phyloP scores from a whole-genome alignment of 2,329 filamentous ascomycete species.

The Calonectria leucothoes region DNA sequence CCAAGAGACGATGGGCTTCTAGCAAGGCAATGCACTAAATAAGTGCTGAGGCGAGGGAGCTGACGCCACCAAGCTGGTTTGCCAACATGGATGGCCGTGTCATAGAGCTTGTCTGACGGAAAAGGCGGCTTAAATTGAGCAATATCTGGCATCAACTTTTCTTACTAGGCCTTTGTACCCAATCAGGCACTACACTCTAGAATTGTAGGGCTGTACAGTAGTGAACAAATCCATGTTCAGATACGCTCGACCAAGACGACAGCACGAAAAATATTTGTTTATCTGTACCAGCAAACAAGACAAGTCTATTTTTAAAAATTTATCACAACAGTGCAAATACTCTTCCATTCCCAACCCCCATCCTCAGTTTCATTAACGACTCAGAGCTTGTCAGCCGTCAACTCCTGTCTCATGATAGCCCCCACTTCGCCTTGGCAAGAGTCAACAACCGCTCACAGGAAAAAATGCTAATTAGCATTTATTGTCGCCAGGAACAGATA shows the following conservation, averaged over 20 bases:
- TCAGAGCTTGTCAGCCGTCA: background rate
- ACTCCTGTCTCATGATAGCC: background rate
- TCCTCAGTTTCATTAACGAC: background rate
- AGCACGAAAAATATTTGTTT: background rate
- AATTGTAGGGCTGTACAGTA: background rate
- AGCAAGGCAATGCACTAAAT: background rate
- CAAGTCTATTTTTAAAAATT: background rate
- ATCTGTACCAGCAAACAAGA: background rate
- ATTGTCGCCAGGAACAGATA: background rate
- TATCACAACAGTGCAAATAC: no score
- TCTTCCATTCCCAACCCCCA: background rate
- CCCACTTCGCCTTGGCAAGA: background rate
- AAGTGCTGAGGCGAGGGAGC: background rate
- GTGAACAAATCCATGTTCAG: background rate
- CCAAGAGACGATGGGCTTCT: background rate
- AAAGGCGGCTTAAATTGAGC: background rate
- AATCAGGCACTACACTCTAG: background rate
- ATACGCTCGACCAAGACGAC: background rate
- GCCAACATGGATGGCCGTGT: background rate
- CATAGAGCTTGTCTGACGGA: background rate
- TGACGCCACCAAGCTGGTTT: background rate
- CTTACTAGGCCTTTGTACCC: background rate
- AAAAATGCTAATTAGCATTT: background rate
- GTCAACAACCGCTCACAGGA: background rate
- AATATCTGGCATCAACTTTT: background rate